Conservation (phyloP, 78 protist species). For the slime mould (Dictyostelium discoideum) region dicty_2.7 NC_007089.4:4476001-4476500, state of each 20-base stretch:
- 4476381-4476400: constrained; percentile 66
- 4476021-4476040: neutral
- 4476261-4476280: constrained; percentile 60
- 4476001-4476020: neutral
- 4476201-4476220: neutral
- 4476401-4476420: constrained; percentile 71
- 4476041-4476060: constrained; percentile 22
- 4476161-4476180: no score
- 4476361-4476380: constrained; percentile 59
- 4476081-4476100: constrained; percentile 32
- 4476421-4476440: constrained; percentile 30
- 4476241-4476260: constrained; percentile 43
- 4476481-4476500: neutral
- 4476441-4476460: constrained; percentile 42
- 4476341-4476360: constrained; percentile 42
- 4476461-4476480: constrained; percentile 52
- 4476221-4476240: constrained; percentile 27
- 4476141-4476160: neutral
- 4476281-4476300: constrained; percentile 61
- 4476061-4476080: constrained; percentile 50
- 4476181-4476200: neutral
- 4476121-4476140: constrained; percentile 60
- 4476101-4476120: constrained; percentile 48
- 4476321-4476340: constrained; percentile 42
- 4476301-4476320: constrained; percentile 30